phyloP scores from a whole-genome alignment of 768 basidiomycete species.

The Gloeopeniophorella convolvens region DNA sequence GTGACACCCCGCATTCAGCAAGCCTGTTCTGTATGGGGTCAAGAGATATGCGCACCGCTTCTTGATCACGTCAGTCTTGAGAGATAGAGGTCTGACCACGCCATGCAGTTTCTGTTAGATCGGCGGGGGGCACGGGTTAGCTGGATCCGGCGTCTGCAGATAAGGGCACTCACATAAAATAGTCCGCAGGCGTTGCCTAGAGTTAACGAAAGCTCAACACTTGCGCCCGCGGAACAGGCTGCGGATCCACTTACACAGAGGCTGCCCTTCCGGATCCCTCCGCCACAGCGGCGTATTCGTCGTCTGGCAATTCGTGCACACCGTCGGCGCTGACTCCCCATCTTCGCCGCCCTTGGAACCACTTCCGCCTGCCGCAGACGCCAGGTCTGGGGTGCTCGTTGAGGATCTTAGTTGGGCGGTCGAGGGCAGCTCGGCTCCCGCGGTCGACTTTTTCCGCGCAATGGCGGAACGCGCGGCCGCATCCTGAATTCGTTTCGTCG shows the following conservation, averaged over 20 bases:
- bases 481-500: constrained; percentile 57
- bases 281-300: constrained; percentile 94
- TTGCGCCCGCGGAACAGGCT: constrained; percentile 16
- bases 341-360: constrained; percentile 50
- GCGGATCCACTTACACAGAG: constrained; percentile 57
- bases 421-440: constrained; percentile 17
- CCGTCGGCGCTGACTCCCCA: constrained; percentile 65
- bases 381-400: constrained; percentile 63
- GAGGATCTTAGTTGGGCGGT: constrained; percentile 39
- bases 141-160: constrained; percentile 7
- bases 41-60: constrained; percentile 54
- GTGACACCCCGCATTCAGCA: constrained; percentile 6
- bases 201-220: constrained; percentile 15
- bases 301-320: constrained; percentile 93
- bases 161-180: constrained; percentile 67
- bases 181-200: constrained; percentile 87
- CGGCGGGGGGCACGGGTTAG: constrained; percentile 7
- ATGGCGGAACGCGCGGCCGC: constrained; percentile 22
- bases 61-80: constrained; percentile 98
- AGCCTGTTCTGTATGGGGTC: neutral
- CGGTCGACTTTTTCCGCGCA: constrained; percentile 44
- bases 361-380: constrained; percentile 26
- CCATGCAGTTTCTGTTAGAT: constrained; percentile 81
- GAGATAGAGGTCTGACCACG: constrained; percentile 86
- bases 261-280: constrained; percentile 88